Base-by-base conservation (phyloP, 1,284 basidiomycete genomes). In the Ceratobasidium sp. region DNA sequence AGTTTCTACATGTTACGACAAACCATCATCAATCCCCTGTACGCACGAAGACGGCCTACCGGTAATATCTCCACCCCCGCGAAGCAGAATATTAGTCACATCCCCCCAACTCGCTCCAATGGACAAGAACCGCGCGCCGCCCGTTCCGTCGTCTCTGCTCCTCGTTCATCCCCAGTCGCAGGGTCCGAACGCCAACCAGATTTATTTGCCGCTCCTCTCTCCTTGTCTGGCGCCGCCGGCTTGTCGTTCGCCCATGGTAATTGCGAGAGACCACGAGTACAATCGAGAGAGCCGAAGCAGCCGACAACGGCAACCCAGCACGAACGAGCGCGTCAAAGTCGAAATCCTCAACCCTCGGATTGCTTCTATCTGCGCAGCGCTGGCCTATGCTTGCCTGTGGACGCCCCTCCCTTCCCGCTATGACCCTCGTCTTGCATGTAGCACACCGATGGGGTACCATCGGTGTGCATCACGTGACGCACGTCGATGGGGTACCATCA, bases 101-200 rank as follows among this genome's bases (percentile, higher is more conserved):
- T n/a, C n/a, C n/a, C n/a, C n/a, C n/a, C n/a, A n/a, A n/a, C n/a
- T n/a, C n/a, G n/a, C 94, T 1, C 89, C 94, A 0, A 97, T 97
- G 92, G 94, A 96, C 20, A 89, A 94, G 5, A 94, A 96, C 77
- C 89, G 91, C n/a, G 88, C 89, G 13, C 68, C 78, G 26, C 66
- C 63, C 49, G 28, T 75, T 94, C 78, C 89, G 90, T 33, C 88
- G 87, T 28, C 87, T 26, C 82, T 93, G 20, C 84, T 93, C 5
- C 85, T 94, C 1, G 92, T 93, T 60, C 91, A 93, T 81, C 91
- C n/a, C 86, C 33, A 90, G 12, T 90, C 91, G 7, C 79, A 71
- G 49, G 49, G 26, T 53, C 66, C 63, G n/a, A 60, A 53, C 46
- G 44, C 77, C 2, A 76, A 77, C 39, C 71, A 75, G 49, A 64